phyloP scores from a whole-genome alignment of 805 yeast species.

The Saccharomycopsis babjevae region DNA sequence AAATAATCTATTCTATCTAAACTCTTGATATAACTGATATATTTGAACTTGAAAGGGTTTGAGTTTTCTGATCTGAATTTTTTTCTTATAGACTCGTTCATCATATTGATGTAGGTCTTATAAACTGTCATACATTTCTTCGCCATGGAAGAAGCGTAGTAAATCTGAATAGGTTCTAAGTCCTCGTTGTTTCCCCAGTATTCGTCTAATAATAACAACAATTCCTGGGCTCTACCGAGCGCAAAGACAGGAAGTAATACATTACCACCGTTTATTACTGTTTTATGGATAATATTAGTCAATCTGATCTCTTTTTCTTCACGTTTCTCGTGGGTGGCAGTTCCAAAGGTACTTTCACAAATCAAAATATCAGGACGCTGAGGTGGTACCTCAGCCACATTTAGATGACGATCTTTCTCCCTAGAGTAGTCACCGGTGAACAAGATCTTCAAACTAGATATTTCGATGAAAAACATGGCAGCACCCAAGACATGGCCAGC shows the following conservation, averaged over 20 bases:
- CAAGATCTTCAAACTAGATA: conserved; percentile 79
- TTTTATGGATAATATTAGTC: conserved; percentile 73
- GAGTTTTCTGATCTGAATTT: conserved; percentile 66
- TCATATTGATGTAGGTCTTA: conserved; percentile 92
- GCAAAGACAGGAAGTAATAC: conserved; percentile 93
- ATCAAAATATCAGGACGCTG: conserved; percentile 78
- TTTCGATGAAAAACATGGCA: conserved; percentile 92
- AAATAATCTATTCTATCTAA: conserved; percentile 82
- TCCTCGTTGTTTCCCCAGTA: conserved; percentile 86
- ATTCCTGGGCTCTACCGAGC: conserved; percentile 92
- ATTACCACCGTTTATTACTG: conserved; percentile 81
- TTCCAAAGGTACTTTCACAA: conserved; percentile 95
- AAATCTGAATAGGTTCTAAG: conserved; percentile 70
- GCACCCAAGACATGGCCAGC: conserved; percentile 99
- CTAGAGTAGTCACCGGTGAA: conserved; percentile 97
- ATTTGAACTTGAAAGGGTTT: conserved; percentile 87
- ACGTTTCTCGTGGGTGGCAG: conserved; percentile 92
- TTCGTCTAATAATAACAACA: conserved; percentile 81
- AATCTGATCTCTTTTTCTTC: conserved; percentile 73
- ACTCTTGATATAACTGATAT: conserved; percentile 66
- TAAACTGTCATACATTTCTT: conserved; percentile 95
- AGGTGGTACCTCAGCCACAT: conserved; percentile 91
- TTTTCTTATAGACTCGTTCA: conserved; percentile 83
- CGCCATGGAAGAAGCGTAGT: conserved; percentile 88
- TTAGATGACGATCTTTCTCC: conserved; percentile 90